These are phyloP conservation scores for Fusarium sp. DNA, from an alignment of 2,329 filamentous ascomycete species.

Conservation along the genomic window DNA sequence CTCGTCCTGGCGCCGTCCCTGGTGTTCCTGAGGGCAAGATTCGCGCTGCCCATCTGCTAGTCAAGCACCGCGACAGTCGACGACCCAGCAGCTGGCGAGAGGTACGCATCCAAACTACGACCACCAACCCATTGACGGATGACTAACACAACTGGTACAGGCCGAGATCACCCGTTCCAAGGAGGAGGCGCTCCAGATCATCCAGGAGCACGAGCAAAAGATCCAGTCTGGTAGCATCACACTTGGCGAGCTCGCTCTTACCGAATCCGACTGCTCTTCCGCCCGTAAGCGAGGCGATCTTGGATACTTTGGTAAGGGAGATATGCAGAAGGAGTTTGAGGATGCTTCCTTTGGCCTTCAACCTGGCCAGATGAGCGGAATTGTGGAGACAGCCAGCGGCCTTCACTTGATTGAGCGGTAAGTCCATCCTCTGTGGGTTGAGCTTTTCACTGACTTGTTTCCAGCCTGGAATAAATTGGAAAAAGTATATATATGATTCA, in stretches of 20 bases:
- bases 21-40: conserved; percentile 81
- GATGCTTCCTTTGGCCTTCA: conserved; percentile 93
- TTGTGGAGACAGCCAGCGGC: conserved; percentile 93
- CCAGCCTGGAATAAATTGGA: conserved; percentile 35
- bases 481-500: conserved; percentile 33
- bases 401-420: conserved; percentile 97
- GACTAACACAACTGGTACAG: conserved; percentile 50
- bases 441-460: conserved; percentile 1
- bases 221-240: conserved; percentile 78
- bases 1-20: conserved; percentile 56
- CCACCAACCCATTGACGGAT: not conserved
- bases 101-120: conserved; percentile 52
- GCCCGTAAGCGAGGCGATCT: conserved; percentile 94
- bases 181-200: conserved; percentile 84
- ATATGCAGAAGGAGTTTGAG: conserved; percentile 99
- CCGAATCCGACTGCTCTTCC: conserved; percentile 95
- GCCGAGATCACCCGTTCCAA: conserved; percentile 88
- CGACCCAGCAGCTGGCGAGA: conserved; percentile 95
- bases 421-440: conserved; percentile 25
- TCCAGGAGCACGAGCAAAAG: conserved; percentile 79
- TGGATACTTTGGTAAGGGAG: conserved; percentile 92
- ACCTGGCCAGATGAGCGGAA: conserved; percentile 85
- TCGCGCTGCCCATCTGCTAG: conserved; percentile 88
- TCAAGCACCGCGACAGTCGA: conserved; percentile 92
- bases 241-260: conserved; percentile 86